Percentiles rank a stretch among this genome's conserved stretches.
phyloP scores from a whole-genome alignment of 2,329 filamentous ascomycete species.

The Penicillium psychrosexuale region DNA sequence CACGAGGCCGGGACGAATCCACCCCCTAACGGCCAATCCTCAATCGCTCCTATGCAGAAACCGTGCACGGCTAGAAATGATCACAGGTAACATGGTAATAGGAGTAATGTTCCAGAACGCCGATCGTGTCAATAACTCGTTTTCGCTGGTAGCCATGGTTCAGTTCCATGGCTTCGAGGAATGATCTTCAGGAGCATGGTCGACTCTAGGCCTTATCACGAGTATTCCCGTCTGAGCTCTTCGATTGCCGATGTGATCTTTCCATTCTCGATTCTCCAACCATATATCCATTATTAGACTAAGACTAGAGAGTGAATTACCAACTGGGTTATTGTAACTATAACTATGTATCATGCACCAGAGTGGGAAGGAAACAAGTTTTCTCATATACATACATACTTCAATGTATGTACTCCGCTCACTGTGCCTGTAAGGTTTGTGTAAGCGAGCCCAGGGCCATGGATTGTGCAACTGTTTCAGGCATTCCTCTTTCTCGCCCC shows the following conservation, averaged over 20 bases:
- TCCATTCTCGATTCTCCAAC: background rate
- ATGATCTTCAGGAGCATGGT: constrained; percentile 13
- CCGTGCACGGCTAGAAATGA: constrained; percentile 15
- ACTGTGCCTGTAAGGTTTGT: constrained; percentile 11
- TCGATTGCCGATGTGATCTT: background rate
- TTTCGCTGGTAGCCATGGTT: constrained; percentile 1
- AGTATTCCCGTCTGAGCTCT: background rate
- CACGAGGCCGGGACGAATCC: constrained; percentile 22
- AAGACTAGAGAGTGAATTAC: background rate
- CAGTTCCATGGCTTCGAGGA: constrained; percentile 1
- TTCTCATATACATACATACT: background rate
- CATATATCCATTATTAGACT: background rate
- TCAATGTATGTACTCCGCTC: background rate
- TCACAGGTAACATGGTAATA: background rate
- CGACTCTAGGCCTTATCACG: background rate
- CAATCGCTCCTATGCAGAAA: constrained; percentile 17
- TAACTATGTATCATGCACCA: background rate
- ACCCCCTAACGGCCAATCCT: constrained; percentile 20
- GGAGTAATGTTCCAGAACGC: constrained; percentile 22
- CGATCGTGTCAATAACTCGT: constrained; percentile 16
- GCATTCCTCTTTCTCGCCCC: constrained; percentile 6
- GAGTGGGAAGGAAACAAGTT: background rate
- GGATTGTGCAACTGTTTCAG: background rate
- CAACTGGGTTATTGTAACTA: background rate
- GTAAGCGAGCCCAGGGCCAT: constrained; percentile 20